Conservation (phyloP, 2,329 filamentous ascomycete species). For the Bertia moriformis region DNA sequence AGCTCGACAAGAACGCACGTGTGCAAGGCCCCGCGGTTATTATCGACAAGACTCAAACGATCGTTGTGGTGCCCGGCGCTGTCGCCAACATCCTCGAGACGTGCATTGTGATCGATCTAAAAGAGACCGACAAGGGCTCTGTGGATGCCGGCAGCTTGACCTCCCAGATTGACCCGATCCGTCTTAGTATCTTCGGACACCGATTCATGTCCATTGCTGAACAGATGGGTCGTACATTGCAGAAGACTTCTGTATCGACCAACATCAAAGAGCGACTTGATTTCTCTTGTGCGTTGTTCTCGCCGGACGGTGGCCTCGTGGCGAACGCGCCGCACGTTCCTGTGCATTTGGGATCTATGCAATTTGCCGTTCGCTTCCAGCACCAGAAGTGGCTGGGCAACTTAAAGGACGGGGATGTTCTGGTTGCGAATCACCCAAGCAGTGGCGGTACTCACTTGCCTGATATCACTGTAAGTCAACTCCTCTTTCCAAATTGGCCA, state of each 20-base stretch:
- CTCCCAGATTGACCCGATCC: slow-evolving; percentile 27
- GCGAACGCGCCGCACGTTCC: slow-evolving; percentile 25
- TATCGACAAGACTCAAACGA: slow-evolving; percentile 25
- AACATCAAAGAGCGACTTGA: slow-evolving; percentile 27
- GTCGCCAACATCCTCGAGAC: slow-evolving; percentile 18
- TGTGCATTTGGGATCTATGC: slow-evolving; percentile 25
- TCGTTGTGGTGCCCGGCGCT: slow-evolving; percentile 21
- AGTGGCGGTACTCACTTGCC: slow-evolving; percentile 24
- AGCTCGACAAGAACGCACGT: neutral
- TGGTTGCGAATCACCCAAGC: slow-evolving; percentile 21
- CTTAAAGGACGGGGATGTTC: slow-evolving; percentile 21
- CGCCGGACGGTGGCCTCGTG: slow-evolving; percentile 22
- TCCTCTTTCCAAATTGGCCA: too few species aligned
- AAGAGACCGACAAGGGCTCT: slow-evolving; percentile 6
- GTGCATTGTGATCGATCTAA: slow-evolving; percentile 21
- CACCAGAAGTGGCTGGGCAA: slow-evolving; percentile 16
- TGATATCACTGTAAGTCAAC: slow-evolving; percentile 18
- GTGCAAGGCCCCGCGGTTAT: slow-evolving; percentile 3
- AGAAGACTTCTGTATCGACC: slow-evolving; percentile 37
- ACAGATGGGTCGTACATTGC: slow-evolving; percentile 40
- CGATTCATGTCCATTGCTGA: slow-evolving; percentile 44
- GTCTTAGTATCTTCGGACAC: slow-evolving; percentile 37
- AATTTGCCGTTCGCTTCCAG: slow-evolving; percentile 21
- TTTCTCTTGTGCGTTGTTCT: slow-evolving; percentile 26
- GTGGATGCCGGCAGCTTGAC: slow-evolving; percentile 7